Base-by-base conservation (phyloP, 1,139 yeast genomes). In the Saccharomycopsis crataegensis region DNA sequence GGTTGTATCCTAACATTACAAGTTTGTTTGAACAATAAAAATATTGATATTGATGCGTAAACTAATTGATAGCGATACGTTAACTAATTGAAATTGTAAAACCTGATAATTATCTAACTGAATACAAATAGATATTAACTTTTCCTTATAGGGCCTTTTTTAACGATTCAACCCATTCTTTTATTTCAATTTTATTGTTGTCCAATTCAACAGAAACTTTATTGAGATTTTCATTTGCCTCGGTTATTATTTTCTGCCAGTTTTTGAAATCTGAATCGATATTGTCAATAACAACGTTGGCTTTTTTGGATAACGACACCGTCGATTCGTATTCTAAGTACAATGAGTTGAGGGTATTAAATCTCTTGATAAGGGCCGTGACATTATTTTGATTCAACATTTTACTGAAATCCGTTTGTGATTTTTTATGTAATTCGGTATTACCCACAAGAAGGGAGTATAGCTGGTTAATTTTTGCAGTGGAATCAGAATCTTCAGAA, bases 291-390 rank as follows among this genome's bases (percentile, higher is more conserved):
- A 52, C 34, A 28, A 34, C 12, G 31, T 46, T 36, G n/a, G 51
- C 36, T 38, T 52, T 46, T 36, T 48, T 52, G 1, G 56, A 49
- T 11, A 55, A 31, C 34, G 43, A 14, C 46, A 55, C 47, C 9
- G 54, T 43, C 22, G 37, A 22, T 37, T 55, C 43, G 31, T 52
- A 51, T 14, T 57, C 56, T 22, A 52, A 47, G 43, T 43, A 55
- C 8, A 55, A 43, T 5, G 40, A 16, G 38, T 57, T 57, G 14
- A 57, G 37, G 1, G 56, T 32, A 14, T 55, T 48, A 12, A 54
- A 36, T 49, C 59, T 37, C 43, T 52, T 57, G 8, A 48, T 42
- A 6, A 56, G 31, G 11, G 46, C 16, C 7, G 22, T 12, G 9
- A 40, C n/a, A 3, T 34, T 28, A 11, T n/a, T 16, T 11, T 31